These are phyloP conservation scores for Aspergillus hiratsukae DNA, from an alignment of 2,329 filamentous ascomycete species.

Conservation along the genomic window DNA sequence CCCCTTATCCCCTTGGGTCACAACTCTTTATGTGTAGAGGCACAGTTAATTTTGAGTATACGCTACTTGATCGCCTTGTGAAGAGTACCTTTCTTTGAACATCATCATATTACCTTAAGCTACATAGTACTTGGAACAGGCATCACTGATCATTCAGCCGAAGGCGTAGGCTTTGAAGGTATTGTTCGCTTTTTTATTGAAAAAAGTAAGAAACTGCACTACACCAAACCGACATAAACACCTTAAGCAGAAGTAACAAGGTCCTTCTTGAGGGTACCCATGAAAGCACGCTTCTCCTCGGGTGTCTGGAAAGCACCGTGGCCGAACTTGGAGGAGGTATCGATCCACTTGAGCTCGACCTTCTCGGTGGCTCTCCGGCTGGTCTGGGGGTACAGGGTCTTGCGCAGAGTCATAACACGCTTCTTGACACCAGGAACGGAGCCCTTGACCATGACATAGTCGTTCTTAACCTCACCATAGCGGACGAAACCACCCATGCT, in stretches of 20 bases:
- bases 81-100: neutral
- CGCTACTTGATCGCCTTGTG: neutral
- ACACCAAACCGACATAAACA: conserved; percentile 37
- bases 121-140: neutral
- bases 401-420: conserved; percentile 97
- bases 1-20: neutral
- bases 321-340: conserved; percentile 99
- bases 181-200: conserved; percentile 41
- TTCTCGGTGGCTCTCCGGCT: conserved; percentile 95
- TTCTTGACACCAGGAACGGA: conserved; percentile 98
- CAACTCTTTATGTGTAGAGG: neutral
- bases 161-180: conserved; percentile 23
- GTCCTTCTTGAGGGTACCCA: conserved; percentile 99
- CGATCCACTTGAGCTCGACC: conserved; percentile 99
- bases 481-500: conserved; percentile 99
- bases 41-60: neutral
- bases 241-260: conserved; percentile 54
- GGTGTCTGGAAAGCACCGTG: conserved; percentile 99
- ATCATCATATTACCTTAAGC: neutral
- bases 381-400: conserved; percentile 97
- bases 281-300: conserved; percentile 94
- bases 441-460: conserved; percentile 97
- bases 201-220: conserved; percentile 35
- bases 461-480: conserved; percentile 99
- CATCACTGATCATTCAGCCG: conserved; percentile 1